Conservation (phyloP, 2,329 filamentous ascomycete species). For the Verticillium nubilum region DNA sequence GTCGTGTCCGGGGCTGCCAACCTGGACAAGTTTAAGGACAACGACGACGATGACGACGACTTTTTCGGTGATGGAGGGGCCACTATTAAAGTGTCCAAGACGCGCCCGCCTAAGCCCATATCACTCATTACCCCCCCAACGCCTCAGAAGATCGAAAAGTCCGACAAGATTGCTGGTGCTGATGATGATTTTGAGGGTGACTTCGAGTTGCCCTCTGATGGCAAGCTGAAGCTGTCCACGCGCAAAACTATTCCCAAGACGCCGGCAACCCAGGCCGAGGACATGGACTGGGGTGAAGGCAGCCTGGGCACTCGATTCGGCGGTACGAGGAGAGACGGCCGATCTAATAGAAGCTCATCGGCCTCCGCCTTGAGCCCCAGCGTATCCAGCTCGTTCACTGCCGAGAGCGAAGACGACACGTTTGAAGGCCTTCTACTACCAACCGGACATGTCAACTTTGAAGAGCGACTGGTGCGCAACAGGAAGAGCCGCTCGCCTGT, state of each 20-base stretch:
- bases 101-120: slow-evolving; percentile 42
- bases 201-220: slow-evolving; percentile 64
- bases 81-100: slow-evolving; percentile 65
- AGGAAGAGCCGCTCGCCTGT: slow-evolving; percentile 56
- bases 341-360: slow-evolving; percentile 78
- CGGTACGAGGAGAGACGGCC: slow-evolving; percentile 75
- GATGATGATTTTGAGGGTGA: slow-evolving; percentile 69
- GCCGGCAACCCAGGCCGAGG: slow-evolving; percentile 58
- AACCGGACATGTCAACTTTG: slow-evolving; percentile 75
- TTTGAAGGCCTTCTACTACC: slow-evolving; percentile 87
- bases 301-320: slow-evolving; percentile 88
- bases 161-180: slow-evolving; percentile 18
- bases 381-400: slow-evolving; percentile 82
- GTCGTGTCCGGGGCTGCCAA: slow-evolving; percentile 42
- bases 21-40: slow-evolving; percentile 60
- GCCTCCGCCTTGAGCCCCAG: slow-evolving; percentile 88
- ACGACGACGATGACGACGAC: slow-evolving; percentile 53
- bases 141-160: slow-evolving; percentile 36
- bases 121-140: slow-evolving; percentile 53
- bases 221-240: slow-evolving; percentile 59
- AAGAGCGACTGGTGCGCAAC: slow-evolving; percentile 68
- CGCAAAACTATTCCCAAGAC: slow-evolving; percentile 58
- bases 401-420: slow-evolving; percentile 90
- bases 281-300: slow-evolving; percentile 91
- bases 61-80: slow-evolving; percentile 58